Evolutionary conservation across 768 basidiomycete genomes (phyloP), one percentile per base, ranked within the genome.

Genomic region (Phaffia tasmanica): DNA sequence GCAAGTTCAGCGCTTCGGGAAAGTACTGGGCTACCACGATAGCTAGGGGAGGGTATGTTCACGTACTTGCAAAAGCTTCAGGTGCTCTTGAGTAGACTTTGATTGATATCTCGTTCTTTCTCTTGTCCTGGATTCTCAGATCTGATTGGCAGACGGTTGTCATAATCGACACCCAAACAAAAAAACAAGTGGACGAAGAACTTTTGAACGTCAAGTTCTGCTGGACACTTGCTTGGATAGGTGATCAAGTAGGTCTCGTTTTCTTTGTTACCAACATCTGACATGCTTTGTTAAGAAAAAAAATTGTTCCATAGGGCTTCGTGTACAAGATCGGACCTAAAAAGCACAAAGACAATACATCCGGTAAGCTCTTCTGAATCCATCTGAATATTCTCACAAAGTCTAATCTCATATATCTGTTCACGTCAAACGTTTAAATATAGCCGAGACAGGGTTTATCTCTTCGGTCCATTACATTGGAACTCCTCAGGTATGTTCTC

Each of bases 81-180:
- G 8, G 19, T 8, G 0, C 18, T 2, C 16, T 11, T 42, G 11
- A 42, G 16, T 30, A 29, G 21, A 55, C 15, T n/a, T 16, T 16
- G 55, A 11, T 25, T 1, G 1, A 27, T 1, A 35, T 27, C 7
- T 25, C 19, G 23, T 47, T 7, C 57, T 27, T 32, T 3, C 21
- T 54, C 23, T 23, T 18, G 32, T 23, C 25, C 6, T 42, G 11
- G n/a, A n/a, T n/a, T n/a, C 14, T 3, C 64, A 65, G 64, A 4
- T 61, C 58, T 15, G 65, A 67, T 49, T 67, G 65, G 65, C 65
- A 67, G 27, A 67, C 65, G 0, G 29, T 67, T 19, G 14, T 62
- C 53, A 50, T 67, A 15, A 2, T 67, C 21, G 54, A 67, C 42
- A 57, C 54, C 3, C 35, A 27, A 15, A 67, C 65, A 2, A 25